Percentiles rank a stretch among this genome's conserved stretches.
phyloP scores from a whole-genome alignment of 441 rosid species.

The Arabidopsis hybrid region DNA sequence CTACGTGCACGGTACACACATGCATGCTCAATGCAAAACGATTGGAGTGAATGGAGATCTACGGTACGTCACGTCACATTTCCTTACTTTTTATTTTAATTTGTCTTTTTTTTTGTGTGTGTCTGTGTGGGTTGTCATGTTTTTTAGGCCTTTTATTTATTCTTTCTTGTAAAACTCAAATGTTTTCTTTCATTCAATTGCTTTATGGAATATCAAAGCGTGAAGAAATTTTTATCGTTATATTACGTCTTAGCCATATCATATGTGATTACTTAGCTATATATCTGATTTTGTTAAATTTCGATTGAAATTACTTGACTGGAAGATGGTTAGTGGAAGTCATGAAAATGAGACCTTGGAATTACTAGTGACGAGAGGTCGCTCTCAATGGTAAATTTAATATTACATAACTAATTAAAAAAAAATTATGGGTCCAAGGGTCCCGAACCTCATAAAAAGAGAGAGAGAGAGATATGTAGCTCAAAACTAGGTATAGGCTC shows the following conservation, averaged over 20 bases:
- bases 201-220: conserved; percentile 14
- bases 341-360: no score
- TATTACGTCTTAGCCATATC: not conserved
- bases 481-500: not conserved
- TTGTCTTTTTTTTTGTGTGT: not conserved
- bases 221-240: not conserved
- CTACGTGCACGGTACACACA: conserved; percentile 43
- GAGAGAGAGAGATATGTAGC: no score
- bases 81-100: not conserved
- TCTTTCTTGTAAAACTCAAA: conserved; percentile 12
- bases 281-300: not conserved
- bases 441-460: no score
- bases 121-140: conserved; percentile 23
- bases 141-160: conserved; percentile 22
- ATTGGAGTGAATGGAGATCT: conserved; percentile 25
- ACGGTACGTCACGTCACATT: conserved; percentile 35
- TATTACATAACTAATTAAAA: no score
- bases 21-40: conserved; percentile 39
- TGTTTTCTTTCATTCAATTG: conserved; percentile 12
- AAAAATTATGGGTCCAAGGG: no score
- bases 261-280: not conserved
- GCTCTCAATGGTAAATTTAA: no score
- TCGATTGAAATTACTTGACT: not conserved
- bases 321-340: not conserved
- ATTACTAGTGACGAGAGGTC: no score